Evolutionary conservation across 345 rosid genomes (phyloP), one percentile per base, ranked within the genome.

Genomic region (Gossypioides kirkii): DNA sequence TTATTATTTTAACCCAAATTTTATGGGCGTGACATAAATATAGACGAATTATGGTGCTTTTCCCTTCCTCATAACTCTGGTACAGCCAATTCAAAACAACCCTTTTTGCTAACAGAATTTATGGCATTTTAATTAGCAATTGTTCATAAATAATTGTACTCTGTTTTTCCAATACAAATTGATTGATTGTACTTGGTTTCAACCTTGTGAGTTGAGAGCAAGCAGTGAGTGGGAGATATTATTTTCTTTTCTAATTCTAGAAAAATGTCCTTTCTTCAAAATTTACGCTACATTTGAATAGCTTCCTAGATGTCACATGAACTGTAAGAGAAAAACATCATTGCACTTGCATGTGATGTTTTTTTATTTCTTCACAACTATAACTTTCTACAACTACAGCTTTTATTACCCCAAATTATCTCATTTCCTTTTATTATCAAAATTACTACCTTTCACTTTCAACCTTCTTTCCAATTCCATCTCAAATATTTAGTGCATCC

Each of bases 301-400:
- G 73, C 61, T 18, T 54, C 10, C 59, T 54, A 54, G 60, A 36
- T 36, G 11, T 50, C 73, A 70, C 73, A 53, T 70, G 61, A 28
- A 69, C 28, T 69, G 61, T 52, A 32, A 18, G 14, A 55, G 59
- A 43, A 9, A n/a, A 50, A 32, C 38, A 32, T 32, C 38, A 32
- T 32, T 32, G 38, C 38, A 32, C 0, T 4, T 32, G 38, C 38
- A 32, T 32, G 38, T 32, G 38, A 32, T 5, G 38, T 32, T 32
- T 32, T 32, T 32, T 4, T 32, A 32, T 23, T 58, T 58, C 16
- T 58, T 58, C 12, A 60, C 0, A 59, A 10, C 2, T 7, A 11
- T 10, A 22, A 10, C 22, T 54, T 8, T 26, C 18, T 12, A 59
- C 7, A 13, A 59, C 63, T 59, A 59, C 1, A 26, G 7, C 5